Evolutionary conservation across 768 basidiomycete species (phyloP), one percentile per base, ranked within the genome.

Genomic region (Thelephora ganbajun): DNA sequence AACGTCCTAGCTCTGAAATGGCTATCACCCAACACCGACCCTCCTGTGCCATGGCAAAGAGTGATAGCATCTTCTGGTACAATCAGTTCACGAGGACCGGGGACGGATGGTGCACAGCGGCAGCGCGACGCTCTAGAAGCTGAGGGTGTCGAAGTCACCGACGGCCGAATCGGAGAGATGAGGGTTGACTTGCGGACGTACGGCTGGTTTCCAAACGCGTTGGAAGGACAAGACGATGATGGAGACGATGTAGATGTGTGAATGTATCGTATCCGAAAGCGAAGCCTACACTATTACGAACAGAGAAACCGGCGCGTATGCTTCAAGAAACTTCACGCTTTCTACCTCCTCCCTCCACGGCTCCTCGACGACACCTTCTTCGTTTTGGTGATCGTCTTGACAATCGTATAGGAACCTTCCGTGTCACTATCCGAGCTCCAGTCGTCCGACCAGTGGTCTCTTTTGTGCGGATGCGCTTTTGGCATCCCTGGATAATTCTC

Each of bases 31-130:
- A 69, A 71, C 18, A 67, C 70, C 1, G 67, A 69, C 20, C 80
- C 81, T 0, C 78, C 81, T 6, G 74, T 90, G 1, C 88, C 87
- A 0, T 91, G 87, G 87, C 72, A 89, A 51, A 76, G 87, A 26
- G 84, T 90, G 3, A 68, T 90, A 12, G 71, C 76, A 2, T 70
- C 84, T 0, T 71, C 79, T 0, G 87, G 88, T 1, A 63, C 69
- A 1, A 83, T 87, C 53, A 88, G 88, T 1, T 90, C 87, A 6
- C 73, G 91, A 39, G 89, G 85, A 0, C 87, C 90, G 3, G 83
- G 80, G 2, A 91, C 91, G 2, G 66, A 74, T 35, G 89, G 88
- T 2, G 89, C 89, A 0, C 73, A 73, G 41, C 66, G 77, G 1
- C 91, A 96, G 58, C 68, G 77, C 14, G 78, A 82, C n/a, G 79